phyloP scores from a whole-genome alignment of 106 monocot species.

The Dactylorhiza incarnata region DNA sequence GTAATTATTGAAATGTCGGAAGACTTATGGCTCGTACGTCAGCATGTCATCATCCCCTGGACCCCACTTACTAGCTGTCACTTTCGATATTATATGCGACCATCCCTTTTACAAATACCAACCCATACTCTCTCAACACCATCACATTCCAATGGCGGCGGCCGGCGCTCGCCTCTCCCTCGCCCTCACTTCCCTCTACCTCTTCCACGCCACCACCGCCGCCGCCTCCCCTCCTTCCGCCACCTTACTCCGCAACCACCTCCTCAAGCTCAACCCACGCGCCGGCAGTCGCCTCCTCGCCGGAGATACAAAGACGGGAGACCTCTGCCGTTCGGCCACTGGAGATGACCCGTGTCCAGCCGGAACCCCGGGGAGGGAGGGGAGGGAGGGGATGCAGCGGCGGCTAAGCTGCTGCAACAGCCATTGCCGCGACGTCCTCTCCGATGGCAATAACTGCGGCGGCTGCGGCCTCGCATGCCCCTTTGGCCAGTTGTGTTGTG shows the following conservation, averaged over 20 bases:
- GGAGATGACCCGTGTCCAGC: conserved; percentile 14
- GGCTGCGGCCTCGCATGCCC: conserved; percentile 36
- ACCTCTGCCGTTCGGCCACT: conserved; percentile 1
- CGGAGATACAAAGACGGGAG: conserved; percentile 15
- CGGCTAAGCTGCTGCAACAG: conserved; percentile 38
- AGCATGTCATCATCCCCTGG: no score
- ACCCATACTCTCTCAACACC: no score
- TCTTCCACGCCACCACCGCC: background rate
- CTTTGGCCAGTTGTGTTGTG: conserved; percentile 68
- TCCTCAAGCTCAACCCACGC: conserved; percentile 15
- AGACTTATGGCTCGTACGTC: no score
- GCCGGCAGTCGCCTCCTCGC: conserved; percentile 22
- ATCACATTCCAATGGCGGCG: no score
- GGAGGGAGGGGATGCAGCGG: no score
- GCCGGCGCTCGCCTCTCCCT: background rate
- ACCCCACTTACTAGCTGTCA: no score
- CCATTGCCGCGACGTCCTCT: conserved; percentile 28
- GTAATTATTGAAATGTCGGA: no score
- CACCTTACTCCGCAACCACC: conserved; percentile 2
- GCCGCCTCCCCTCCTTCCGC: background rate
- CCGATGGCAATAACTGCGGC: conserved; percentile 55
- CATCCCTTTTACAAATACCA: no score
- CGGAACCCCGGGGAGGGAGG: background rate
- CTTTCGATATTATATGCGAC: no score
- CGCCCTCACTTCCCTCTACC: background rate